Evolutionary conservation across 2,329 filamentous ascomycete genomes (phyloP).

Genomic region (Cladophialophora exuberans): DNA sequence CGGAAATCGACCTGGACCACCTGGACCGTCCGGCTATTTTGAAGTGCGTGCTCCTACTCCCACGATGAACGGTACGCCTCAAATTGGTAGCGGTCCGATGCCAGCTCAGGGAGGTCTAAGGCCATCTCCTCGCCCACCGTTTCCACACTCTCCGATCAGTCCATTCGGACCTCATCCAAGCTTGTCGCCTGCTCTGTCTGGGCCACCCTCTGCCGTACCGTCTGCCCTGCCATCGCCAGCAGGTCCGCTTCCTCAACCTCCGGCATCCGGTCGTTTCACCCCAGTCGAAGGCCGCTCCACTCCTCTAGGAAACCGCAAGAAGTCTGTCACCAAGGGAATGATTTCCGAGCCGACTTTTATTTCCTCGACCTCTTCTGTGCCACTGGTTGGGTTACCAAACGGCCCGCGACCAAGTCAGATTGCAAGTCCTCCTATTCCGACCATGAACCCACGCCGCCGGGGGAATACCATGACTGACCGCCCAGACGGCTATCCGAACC

Average conservation of each 20-base stretch:
- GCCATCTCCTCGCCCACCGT: constrained; percentile 29
- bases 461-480: constrained; percentile 50
- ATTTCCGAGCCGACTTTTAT: constrained; percentile 64
- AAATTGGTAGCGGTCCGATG: constrained; percentile 15
- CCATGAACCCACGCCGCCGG: constrained; percentile 63
- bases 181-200: constrained; percentile 19
- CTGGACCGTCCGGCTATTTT: constrained; percentile 26
- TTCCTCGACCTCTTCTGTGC: constrained; percentile 60
- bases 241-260: constrained; percentile 49
- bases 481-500: constrained; percentile 15
- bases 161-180: constrained; percentile 29
- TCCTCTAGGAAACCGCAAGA: constrained; percentile 51
- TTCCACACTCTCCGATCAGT: constrained; percentile 36
- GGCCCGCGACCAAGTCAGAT: constrained; percentile 34
- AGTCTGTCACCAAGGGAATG: constrained; percentile 61
- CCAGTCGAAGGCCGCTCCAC: constrained; percentile 33
- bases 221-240: constrained; percentile 46
- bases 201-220: constrained; percentile 16
- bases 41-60: constrained; percentile 38
- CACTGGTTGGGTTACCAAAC: constrained; percentile 60
- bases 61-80: constrained; percentile 25
- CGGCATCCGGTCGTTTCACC: constrained; percentile 47
- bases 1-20: constrained; percentile 43
- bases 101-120: constrained; percentile 14
- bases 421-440: constrained; percentile 56